A percentile compares a stretch with the other conserved stretches of the same genome.
These are phyloP conservation scores for Turritis glabra DNA, from an alignment of 345 rosid species.

Conservation along the genomic window DNA sequence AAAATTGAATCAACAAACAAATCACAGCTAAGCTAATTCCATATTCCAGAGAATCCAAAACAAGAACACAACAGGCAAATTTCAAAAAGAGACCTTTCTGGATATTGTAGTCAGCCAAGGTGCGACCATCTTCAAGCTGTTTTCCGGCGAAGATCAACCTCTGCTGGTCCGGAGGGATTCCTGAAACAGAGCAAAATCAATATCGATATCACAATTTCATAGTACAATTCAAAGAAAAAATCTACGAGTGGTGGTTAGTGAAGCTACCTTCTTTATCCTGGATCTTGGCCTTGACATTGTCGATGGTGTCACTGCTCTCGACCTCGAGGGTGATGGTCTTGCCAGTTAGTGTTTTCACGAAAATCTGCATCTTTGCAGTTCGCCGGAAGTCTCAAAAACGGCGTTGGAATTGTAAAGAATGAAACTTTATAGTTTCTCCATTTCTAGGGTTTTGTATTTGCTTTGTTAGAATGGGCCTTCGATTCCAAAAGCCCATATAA, in stretches of 20 bases:
- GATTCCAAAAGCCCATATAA: neutral
- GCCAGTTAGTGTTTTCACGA: slow-evolving; percentile 89
- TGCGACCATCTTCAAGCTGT: slow-evolving; percentile 42
- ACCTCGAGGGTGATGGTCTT: slow-evolving; percentile 96
- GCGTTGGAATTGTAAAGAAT: accelerated
- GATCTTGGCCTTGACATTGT: slow-evolving; percentile 89
- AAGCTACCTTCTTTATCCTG: slow-evolving; percentile 84
- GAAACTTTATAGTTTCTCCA: slow-evolving; percentile 21
- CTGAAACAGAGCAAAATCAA: slow-evolving; percentile 29
- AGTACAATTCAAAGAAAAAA: no score
- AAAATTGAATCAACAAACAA: neutral
- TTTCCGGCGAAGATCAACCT: slow-evolving; percentile 42
- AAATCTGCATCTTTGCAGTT: slow-evolving; percentile 70
- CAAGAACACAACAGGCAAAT: neutral
- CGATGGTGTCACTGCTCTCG: slow-evolving; percentile 88
- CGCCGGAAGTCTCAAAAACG: slow-evolving; percentile 1
- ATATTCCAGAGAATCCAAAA: neutral
- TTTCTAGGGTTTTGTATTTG: slow-evolving; percentile 35
- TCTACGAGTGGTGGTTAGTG: no score
- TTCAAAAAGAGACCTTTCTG: slow-evolving; percentile 28
- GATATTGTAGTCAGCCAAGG: slow-evolving; percentile 41
- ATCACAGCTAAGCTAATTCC: neutral
- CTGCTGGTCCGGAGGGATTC: slow-evolving; percentile 51
- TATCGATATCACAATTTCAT: neutral
- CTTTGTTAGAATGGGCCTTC: neutral